Evolutionary conservation across 345 rosid species (phyloP), one percentile per base, ranked within the genome.

Genomic region (Hibiscus trionum): DNA sequence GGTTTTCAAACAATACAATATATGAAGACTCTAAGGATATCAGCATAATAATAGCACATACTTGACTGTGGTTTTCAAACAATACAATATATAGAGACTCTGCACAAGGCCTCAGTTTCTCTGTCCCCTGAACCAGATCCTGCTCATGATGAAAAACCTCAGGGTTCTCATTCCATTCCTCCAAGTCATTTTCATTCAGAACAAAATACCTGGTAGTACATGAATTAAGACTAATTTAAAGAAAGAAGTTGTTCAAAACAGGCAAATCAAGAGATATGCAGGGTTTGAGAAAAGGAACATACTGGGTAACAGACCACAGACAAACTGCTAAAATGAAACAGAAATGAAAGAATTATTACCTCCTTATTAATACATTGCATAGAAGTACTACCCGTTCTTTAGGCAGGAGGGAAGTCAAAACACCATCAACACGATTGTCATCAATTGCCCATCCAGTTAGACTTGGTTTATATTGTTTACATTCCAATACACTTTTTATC

Each of bases 101-200:
- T 42, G 99, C 97, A 79, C 96, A 95, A 73, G 97, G 97, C 81
- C 93, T 86, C 74, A 90, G 82, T 83, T 95, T 95, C 80, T 95
- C 98, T 63, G 93, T 86, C 97, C 97, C 89, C 75, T 95, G 97
- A 84, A 95, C 73, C 95, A 94, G 87, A 82, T 94, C 98, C 80
- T 94, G 98, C 86, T 94, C 93, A 81, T 94, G 98, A 81, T 92
- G 97, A 80, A 95, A 95, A 69, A 91, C 86, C 86, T 95, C 98
- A 26, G 99, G 93, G 78, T 86, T 90, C 76, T 85, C 93, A 83
- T 87, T 87, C 97, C 89, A 92, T 72, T 88, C 95, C 81, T 90
- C 98, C 82, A 95, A 80, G 87, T 95, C 98, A 84, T 76, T 83
- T 61, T 88, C 79, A 50, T 91, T 85, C 64, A 92, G 90, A 82